phyloP scores from a whole-genome alignment of 1,284 basidiomycete genomes.

The Irpex sp. region DNA sequence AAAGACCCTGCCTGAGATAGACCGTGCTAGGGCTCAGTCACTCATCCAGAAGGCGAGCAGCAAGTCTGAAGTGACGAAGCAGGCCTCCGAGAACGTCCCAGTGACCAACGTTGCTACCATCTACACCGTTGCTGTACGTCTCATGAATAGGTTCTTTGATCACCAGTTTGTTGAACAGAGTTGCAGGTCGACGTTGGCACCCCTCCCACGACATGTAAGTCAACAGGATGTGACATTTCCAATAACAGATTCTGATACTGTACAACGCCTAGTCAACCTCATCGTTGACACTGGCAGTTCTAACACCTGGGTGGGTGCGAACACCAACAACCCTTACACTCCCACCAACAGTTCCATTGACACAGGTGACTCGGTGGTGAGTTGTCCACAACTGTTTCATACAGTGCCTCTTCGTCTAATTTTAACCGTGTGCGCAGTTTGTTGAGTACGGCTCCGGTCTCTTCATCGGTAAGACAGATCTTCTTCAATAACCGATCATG shows the following conservation, averaged over 20 bases:
- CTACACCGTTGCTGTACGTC: constrained; percentile 20
- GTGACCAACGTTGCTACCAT: constrained; percentile 23
- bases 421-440: constrained; percentile 8
- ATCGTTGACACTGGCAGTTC: constrained; percentile 30
- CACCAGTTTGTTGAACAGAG: neutral
- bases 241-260: neutral
- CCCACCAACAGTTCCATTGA: constrained; percentile 33
- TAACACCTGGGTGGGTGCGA: constrained; percentile 52
- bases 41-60: constrained; percentile 14
- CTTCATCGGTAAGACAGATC: constrained; percentile 34
- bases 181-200: constrained; percentile 21
- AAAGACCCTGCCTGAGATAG: constrained; percentile 17
- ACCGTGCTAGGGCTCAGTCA: constrained; percentile 23
- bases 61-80: constrained; percentile 1
- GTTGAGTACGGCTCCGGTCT: constrained; percentile 46
- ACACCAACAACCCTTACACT: constrained; percentile 30
- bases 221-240: neutral
- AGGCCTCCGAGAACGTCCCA: constrained; percentile 13
- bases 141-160: neutral
- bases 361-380: constrained; percentile 37
- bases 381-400: constrained; percentile 4
- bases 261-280: constrained; percentile 8
- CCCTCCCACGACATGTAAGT: constrained; percentile 22
- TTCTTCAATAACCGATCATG: constrained; percentile 26
- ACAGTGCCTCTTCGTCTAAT: neutral